Evolutionary conservation across 768 basidiomycete genomes (phyloP).

Genomic region (Jaapia argillacea): DNA sequence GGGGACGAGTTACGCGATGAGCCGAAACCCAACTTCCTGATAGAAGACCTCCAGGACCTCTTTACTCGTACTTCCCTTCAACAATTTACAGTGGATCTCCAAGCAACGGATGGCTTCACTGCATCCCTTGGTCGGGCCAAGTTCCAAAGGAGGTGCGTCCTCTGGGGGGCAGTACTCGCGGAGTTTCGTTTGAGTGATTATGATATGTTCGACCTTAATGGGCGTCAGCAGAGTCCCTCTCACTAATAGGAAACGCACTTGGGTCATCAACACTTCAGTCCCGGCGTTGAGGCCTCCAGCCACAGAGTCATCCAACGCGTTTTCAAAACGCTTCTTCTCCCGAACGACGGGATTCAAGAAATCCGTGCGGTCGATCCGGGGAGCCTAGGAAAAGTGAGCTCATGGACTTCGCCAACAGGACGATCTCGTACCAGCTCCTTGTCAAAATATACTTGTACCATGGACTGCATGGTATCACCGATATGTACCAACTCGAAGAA

Average conservation of each 20-base stretch:
- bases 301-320: slow-evolving; percentile 85
- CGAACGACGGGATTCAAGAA: slow-evolving; percentile 89
- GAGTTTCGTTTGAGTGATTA: slow-evolving; percentile 69
- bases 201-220: slow-evolving; percentile 83
- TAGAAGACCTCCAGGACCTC: slow-evolving; percentile 98
- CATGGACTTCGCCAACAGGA: no score
- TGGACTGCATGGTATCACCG: slow-evolving; percentile 94
- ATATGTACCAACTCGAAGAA: slow-evolving; percentile 97
- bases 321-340: slow-evolving; percentile 96
- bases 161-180: slow-evolving; percentile 89
- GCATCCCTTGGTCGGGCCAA: slow-evolving; percentile 83
- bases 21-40: slow-evolving; percentile 89
- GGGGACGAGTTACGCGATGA: slow-evolving; percentile 16
- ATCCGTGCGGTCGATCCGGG: slow-evolving; percentile 87
- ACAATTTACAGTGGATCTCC: slow-evolving; percentile 81
- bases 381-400: slow-evolving; percentile 59
- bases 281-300: slow-evolving; percentile 92
- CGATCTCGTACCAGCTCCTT: slow-evolving; percentile 87
- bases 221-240: slow-evolving; percentile 1
- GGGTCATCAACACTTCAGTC: slow-evolving; percentile 91
- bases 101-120: slow-evolving; percentile 84
- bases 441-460: slow-evolving; percentile 98
- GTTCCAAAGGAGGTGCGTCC: slow-evolving; percentile 56
- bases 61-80: slow-evolving; percentile 90
- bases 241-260: slow-evolving; percentile 37